A percentile compares a stretch with the other conserved stretches of the same genome.
Evolutionary conservation across 208 protist species (phyloP).

Genomic region (Trypanosomatidae sp.): DNA sequence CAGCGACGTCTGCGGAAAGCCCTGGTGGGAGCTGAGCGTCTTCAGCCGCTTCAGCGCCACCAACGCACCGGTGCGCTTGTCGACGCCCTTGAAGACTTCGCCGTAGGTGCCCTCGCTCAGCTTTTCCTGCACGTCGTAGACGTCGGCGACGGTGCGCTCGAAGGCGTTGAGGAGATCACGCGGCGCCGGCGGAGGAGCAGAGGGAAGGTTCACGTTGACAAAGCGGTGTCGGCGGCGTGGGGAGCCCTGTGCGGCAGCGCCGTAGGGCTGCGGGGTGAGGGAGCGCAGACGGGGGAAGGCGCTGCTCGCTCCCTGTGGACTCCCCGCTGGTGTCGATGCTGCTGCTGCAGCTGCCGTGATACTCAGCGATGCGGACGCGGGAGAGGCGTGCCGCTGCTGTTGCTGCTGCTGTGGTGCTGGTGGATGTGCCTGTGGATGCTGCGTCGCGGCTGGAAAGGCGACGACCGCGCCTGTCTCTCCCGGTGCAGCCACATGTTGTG

Average conservation of each 20-base stretch:
- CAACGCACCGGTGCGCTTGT: constrained; percentile 40
- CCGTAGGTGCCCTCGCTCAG: constrained; percentile 98
- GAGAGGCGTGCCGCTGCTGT: too few relatives aligned
- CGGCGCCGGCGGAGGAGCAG: constrained; percentile 37
- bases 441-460: too few relatives aligned
- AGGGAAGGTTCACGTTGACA: constrained; percentile 53
- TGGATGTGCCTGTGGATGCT: too few relatives aligned
- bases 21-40: constrained; percentile 75
- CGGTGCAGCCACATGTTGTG: too few relatives aligned
- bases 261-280: constrained; percentile 42
- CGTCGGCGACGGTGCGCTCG: constrained; percentile 50
- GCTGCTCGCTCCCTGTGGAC: background rate
- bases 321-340: background rate
- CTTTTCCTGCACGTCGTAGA: constrained; percentile 78
- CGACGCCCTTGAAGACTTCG: constrained; percentile 90
- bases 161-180: constrained; percentile 49
- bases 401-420: too few relatives aligned
- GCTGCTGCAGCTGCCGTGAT: too few relatives aligned
- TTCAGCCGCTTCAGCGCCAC: constrained; percentile 89
- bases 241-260: constrained; percentile 22
- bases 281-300: constrained; percentile 21
- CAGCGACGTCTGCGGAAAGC: constrained; percentile 87
- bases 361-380: too few relatives aligned
- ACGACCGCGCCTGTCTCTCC: too few relatives aligned
- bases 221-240: constrained; percentile 47